phyloP scores from a whole-genome alignment of 2,329 filamentous ascomycete genomes.

The Fusarium cyanostomum region DNA sequence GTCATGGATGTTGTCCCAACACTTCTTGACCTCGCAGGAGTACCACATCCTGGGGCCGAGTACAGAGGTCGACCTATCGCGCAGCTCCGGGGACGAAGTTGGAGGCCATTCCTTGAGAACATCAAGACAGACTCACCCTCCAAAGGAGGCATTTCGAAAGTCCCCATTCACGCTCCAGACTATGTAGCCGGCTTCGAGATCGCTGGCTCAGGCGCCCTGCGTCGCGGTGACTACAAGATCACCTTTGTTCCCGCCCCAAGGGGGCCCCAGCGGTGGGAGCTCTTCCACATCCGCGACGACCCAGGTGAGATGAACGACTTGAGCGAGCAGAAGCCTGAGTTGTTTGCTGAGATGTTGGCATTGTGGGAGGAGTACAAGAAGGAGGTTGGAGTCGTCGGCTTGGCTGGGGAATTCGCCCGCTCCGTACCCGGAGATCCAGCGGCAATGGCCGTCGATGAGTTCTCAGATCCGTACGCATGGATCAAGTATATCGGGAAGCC shows the following conservation, averaged over 20 bases:
- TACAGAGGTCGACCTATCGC: constrained; percentile 12
- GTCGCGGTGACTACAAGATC: constrained; percentile 65
- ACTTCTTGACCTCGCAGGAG: constrained; percentile 55
- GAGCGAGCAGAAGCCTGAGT: constrained; percentile 51
- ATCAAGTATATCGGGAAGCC: constrained; percentile 23
- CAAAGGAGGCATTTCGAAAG: no score
- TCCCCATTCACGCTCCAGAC: constrained; percentile 45
- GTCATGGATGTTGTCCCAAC: constrained; percentile 61
- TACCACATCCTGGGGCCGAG: constrained; percentile 47
- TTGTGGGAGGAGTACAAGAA: constrained; percentile 24
- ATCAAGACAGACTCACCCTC: no score
- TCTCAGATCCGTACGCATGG: constrained; percentile 24
- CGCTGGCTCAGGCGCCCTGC: constrained; percentile 61
- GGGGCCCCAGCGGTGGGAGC: constrained; percentile 62
- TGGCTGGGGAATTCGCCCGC: constrained; percentile 5
- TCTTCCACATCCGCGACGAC: constrained; percentile 63
- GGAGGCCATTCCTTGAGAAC: not conserved
- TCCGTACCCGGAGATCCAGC: not conserved
- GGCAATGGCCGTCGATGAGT: constrained; percentile 7
- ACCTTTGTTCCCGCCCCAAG: constrained; percentile 63
- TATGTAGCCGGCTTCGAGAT: constrained; percentile 65
- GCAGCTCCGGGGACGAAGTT: constrained; percentile 13
- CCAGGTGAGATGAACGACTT: constrained; percentile 62
- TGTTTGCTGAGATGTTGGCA: constrained; percentile 42
- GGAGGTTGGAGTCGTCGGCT: constrained; percentile 17